Percentiles rank a stretch among this genome's conserved stretches.
Evolutionary conservation across 495 filamentous ascomycete genomes (phyloP).

Genomic region (Acidiella bohemica): DNA sequence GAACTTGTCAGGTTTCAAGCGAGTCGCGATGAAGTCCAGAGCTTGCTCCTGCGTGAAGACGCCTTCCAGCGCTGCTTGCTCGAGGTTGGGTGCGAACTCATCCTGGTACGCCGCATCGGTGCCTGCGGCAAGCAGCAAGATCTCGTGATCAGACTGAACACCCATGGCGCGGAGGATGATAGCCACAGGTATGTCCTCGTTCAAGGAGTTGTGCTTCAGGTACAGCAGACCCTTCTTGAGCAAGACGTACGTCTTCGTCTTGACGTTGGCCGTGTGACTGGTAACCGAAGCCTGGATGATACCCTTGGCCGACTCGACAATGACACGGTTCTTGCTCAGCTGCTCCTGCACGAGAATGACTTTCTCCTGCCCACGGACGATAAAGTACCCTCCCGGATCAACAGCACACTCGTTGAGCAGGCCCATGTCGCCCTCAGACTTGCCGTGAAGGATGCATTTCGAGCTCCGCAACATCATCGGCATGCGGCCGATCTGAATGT

Average conservation of each 20-base stretch:
- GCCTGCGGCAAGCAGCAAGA: constrained; percentile 74
- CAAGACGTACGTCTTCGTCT: constrained; percentile 91
- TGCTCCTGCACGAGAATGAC: constrained; percentile 97
- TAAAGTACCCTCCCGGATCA: constrained; percentile 95
- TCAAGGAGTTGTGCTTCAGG: constrained; percentile 83
- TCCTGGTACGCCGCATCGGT: constrained; percentile 79
- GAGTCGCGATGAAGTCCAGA: constrained; percentile 72
- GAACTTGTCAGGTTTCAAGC: constrained; percentile 49
- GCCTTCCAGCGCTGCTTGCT: constrained; percentile 66
- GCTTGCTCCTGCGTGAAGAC: constrained; percentile 90
- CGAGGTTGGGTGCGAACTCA: constrained; percentile 85
- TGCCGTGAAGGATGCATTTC: constrained; percentile 72
- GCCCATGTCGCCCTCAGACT: constrained; percentile 71
- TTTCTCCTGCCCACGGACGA: constrained; percentile 76
- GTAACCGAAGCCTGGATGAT: constrained; percentile 93
- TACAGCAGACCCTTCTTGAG: constrained; percentile 82
- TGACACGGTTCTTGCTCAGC: constrained; percentile 95
- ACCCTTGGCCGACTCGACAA: constrained; percentile 86
- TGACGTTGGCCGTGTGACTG: constrained; percentile 90
- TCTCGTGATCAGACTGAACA: constrained; percentile 85
- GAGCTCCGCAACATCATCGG: constrained; percentile 95
- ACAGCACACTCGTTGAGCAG: constrained; percentile 83
- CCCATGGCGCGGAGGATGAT: constrained; percentile 88
- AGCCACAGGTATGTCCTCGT: constrained; percentile 83
- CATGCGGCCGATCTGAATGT: constrained; percentile 72